Conservation (phyloP, 202 grass and related monocot species). For the Bolboschoenoplectus hybrid region DNA sequence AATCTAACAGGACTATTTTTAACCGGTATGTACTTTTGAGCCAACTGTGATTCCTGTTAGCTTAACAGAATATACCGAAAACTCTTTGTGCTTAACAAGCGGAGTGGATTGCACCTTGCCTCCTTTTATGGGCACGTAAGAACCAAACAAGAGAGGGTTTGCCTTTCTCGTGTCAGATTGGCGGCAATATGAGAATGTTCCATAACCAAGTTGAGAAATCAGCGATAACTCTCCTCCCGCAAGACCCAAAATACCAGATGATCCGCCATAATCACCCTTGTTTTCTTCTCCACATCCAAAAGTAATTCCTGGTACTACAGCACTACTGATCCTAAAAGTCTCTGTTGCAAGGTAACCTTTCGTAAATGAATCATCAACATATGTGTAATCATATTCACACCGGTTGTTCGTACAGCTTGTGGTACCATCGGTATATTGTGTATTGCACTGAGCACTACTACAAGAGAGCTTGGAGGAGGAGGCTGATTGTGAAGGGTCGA, state of each 20-base stretch:
- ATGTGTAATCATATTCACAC: conserved; percentile 21
- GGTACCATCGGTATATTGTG: neutral
- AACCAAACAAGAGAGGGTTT: conserved; percentile 46
- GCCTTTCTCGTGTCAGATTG: conserved; percentile 20
- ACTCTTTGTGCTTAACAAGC: neutral
- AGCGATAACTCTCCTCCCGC: conserved; percentile 29
- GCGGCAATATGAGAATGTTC: conserved; percentile 50
- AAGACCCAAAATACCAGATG: conserved; percentile 39
- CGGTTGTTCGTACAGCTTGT: neutral
- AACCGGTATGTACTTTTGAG: neutral
- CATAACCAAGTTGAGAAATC: conserved; percentile 31
- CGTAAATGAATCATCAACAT: neutral
- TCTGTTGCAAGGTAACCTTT: conserved; percentile 32
- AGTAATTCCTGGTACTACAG: neutral
- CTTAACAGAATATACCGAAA: conserved; percentile 35
- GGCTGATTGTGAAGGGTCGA: conserved; percentile 25
- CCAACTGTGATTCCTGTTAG: conserved; percentile 39
- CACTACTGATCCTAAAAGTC: conserved; percentile 39
- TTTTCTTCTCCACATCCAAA: conserved; percentile 43
- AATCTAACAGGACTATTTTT: neutral
- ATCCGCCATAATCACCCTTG: neutral
- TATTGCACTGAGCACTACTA: neutral
- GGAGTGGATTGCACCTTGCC: conserved; percentile 22
- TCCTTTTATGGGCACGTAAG: neutral
- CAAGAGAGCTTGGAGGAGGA: conserved; percentile 20